A percentile compares a stretch with the other conserved stretches of the same genome.
Evolutionary conservation across 495 filamentous ascomycete genomes (phyloP).

Genomic region (Oleoguttula mirabilis): DNA sequence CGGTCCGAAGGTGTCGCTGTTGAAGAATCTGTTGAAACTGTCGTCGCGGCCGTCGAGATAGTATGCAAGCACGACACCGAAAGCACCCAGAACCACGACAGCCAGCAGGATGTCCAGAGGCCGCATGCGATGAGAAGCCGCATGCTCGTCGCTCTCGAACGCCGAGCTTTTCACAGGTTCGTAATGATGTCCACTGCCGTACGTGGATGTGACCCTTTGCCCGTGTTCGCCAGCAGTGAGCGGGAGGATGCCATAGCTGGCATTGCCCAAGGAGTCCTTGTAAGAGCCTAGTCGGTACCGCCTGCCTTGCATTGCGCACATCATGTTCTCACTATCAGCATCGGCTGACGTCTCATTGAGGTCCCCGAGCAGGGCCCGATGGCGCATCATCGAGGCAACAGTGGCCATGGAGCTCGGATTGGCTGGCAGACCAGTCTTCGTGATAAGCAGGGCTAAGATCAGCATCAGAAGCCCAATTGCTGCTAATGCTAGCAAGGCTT

Average conservation of each 20-base stretch:
- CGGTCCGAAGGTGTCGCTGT: slow-evolving; percentile 33
- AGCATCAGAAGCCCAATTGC: slow-evolving; percentile 1
- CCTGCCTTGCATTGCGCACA: neutral
- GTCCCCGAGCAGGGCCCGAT: slow-evolving; percentile 2
- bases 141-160: neutral
- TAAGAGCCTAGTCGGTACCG: slow-evolving; percentile 1
- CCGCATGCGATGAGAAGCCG: neutral
- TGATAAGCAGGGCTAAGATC: neutral
- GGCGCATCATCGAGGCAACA: slow-evolving; percentile 3
- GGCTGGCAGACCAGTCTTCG: slow-evolving; percentile 6
- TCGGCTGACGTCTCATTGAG: neutral
- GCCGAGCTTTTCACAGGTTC: neutral
- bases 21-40: slow-evolving; percentile 37
- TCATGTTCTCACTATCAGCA: neutral
- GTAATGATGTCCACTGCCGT: neutral
- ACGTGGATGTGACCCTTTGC: neutral
- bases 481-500: slow-evolving; percentile 4
- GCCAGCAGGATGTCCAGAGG: slow-evolving; percentile 21
- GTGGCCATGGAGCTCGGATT: slow-evolving; percentile 9
- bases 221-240: neutral
- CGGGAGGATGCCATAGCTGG: slow-evolving; percentile 4
- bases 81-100: slow-evolving; percentile 28
- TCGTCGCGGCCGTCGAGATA: slow-evolving; percentile 29
- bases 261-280: neutral
- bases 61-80: slow-evolving; percentile 35